phyloP scores from a whole-genome alignment of 371 early-diverging fungal species.

The Mucor indicus region DNA sequence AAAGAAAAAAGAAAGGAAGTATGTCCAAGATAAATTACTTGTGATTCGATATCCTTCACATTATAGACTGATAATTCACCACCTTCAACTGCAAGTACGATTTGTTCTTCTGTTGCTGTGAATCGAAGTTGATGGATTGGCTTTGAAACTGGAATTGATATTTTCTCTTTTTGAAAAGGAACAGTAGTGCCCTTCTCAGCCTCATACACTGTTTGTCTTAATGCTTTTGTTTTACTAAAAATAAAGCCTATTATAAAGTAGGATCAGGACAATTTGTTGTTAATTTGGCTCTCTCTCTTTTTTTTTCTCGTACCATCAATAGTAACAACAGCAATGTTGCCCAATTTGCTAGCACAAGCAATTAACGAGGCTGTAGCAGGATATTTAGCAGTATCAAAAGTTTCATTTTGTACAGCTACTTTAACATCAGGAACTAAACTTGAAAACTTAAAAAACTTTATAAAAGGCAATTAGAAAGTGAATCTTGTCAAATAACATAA shows the following conservation, averaged over 20 bases:
- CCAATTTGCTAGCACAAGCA: conserved; percentile 32
- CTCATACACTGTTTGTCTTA: conserved; percentile 25
- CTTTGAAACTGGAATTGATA: conserved; percentile 6
- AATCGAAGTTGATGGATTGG: conserved; percentile 35
- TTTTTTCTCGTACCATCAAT: conserved; percentile 23
- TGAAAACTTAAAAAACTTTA: conserved; percentile 35
- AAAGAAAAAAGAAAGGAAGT: background rate
- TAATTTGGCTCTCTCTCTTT: too few relatives aligned
- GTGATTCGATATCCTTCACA: conserved; percentile 24
- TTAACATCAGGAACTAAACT: conserved; percentile 41
- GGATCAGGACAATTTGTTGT: background rate
- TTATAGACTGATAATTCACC: conserved; percentile 24
- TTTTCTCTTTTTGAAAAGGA: conserved; percentile 13
- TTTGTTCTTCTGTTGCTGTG: conserved; percentile 24
- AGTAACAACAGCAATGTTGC: conserved; percentile 39
- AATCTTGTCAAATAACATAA: background rate
- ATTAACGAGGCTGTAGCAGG: conserved; percentile 34
- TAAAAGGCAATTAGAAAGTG: background rate
- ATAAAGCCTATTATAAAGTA: conserved; percentile 31
- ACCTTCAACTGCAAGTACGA: conserved; percentile 24
- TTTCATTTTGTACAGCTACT: conserved; percentile 31
- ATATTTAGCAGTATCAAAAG: conserved; percentile 22
- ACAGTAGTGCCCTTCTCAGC: conserved; percentile 23
- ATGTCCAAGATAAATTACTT: conserved; percentile 14
- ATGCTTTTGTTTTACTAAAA: conserved; percentile 24